phyloP scores from a whole-genome alignment of 129 eudicot species.

The Centrapalus pauciflorus region DNA sequence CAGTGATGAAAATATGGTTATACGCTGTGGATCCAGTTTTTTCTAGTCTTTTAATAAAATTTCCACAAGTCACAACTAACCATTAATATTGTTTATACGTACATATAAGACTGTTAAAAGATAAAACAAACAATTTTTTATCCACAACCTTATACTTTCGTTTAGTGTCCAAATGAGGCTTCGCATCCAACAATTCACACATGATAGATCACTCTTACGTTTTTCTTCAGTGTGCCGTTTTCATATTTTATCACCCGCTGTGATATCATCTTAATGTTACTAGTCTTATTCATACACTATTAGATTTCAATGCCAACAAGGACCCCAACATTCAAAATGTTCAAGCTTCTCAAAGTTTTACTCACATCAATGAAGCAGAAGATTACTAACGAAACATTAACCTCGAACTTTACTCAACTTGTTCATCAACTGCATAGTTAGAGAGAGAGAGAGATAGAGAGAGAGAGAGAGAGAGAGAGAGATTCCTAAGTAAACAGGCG shows the following conservation, averaged over 20 bases:
- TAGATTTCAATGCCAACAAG: background rate
- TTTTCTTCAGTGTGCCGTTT: background rate
- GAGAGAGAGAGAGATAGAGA: no score
- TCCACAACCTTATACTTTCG: no score
- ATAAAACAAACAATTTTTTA: no score
- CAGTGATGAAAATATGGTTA: constrained; percentile 1
- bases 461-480: no score
- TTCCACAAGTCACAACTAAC: background rate
- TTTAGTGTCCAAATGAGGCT: background rate
- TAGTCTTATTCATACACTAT: background rate
- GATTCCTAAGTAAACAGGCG: no score
- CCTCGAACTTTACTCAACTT: no score
- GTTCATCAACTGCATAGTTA: no score
- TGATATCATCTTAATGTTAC: background rate
- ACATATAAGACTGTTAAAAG: background rate
- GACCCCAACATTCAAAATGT: background rate
- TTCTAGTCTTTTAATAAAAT: no score
- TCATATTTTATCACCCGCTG: background rate
- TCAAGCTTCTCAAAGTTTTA: background rate
- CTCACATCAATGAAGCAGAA: background rate
- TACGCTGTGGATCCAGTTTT: no score
- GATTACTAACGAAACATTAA: no score
- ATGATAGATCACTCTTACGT: background rate
- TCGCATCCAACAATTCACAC: background rate
- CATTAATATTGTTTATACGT: background rate